These are phyloP conservation scores for Backusella circina DNA, from an alignment of 192 early-diverging fungal genomes.

Conservation along the genomic window DNA sequence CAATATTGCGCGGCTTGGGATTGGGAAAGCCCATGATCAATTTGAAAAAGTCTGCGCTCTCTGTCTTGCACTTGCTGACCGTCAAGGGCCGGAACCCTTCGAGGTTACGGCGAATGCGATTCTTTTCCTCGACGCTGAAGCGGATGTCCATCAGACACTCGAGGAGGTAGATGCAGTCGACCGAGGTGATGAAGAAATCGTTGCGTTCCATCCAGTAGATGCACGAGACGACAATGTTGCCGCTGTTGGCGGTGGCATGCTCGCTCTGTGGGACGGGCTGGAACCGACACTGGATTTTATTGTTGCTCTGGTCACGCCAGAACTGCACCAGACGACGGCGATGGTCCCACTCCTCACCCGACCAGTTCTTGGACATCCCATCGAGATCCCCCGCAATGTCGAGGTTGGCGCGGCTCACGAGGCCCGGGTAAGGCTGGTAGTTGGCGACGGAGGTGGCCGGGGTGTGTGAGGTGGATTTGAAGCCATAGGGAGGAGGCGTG, in stretches of 20 bases:
- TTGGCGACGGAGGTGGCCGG: background rate
- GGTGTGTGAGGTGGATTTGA: background rate
- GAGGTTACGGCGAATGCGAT: conserved; percentile 79
- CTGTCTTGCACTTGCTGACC: conserved; percentile 65
- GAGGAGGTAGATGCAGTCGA: conserved; percentile 69
- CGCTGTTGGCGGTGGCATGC: conserved; percentile 44
- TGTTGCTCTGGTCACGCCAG: conserved; percentile 56
- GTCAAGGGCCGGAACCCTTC: conserved; percentile 75
- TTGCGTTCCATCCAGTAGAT: conserved; percentile 71
- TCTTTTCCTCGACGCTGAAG: conserved; percentile 77
- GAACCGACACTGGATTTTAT: conserved; percentile 64
- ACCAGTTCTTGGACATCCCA: conserved; percentile 62
- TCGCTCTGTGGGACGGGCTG: conserved; percentile 57
- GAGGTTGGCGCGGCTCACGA: conserved; percentile 47
- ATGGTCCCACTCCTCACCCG: conserved; percentile 54
- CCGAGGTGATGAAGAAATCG: conserved; percentile 74
- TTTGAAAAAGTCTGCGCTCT: conserved; percentile 73
- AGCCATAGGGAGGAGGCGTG: background rate
- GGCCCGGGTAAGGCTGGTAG: background rate
- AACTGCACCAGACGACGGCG: conserved; percentile 72
- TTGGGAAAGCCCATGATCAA: conserved; percentile 76
- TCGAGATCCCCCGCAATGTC: conserved; percentile 63
- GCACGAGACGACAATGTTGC: conserved; percentile 71
- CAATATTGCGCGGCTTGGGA: conserved; percentile 79
- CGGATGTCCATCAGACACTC: conserved; percentile 65